Base-by-base conservation (phyloP, 805 yeast species). In the Saccharomycopsis amapae region DNA sequence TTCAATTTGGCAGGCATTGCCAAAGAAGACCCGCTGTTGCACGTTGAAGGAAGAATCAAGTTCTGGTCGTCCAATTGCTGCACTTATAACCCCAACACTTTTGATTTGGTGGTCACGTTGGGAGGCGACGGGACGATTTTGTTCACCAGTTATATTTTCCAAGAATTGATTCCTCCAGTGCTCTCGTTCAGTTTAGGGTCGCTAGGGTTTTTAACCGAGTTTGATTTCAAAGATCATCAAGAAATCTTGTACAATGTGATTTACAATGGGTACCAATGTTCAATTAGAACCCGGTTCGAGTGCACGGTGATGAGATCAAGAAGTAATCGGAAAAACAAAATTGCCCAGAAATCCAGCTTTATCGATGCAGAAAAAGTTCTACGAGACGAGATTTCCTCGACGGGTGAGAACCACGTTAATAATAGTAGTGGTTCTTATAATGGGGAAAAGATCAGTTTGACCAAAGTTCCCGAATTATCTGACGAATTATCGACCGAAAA, bases 71-170 rank as follows among this genome's bases (percentile, higher is more conserved):
- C 58, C 62, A 46, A 73, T 68, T 26, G 69, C 62, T 56, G 62
- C 28, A 20, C 54, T 23, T 62, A 44, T 25, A 36, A 36, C 17
- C 70, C 76, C 2, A 70, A 73, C 30, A 56, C 68, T 38, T 76
- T 79, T 53, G 97, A 90, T 61, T 67, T 89, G 49, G 81, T 87
- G 2, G 76, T 90, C 37, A 86, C 97, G 0, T 68, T 93, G 6
- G 98, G 98, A 20, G 98, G 98, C 15, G 98, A 93, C 59, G 97
- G 98, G 6, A 93, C 98, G 0, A 96, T 90, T 40, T 67, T 90
- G 7, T 83, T 83, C 57, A 90, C 90, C 0, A 87, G 95, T 2
- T 81, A 93, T 46, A 67, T 88, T 34, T 93, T 93, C 63, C 94
- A 85, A 64, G 68, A 74, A 47, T 73, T 75, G 40, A 96, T 89